A percentile compares a stretch with the other conserved stretches of the same genome.
Conservation (phyloP, 2,329 filamentous ascomycete species). For the Pseudocercospora crystallina region DNA sequence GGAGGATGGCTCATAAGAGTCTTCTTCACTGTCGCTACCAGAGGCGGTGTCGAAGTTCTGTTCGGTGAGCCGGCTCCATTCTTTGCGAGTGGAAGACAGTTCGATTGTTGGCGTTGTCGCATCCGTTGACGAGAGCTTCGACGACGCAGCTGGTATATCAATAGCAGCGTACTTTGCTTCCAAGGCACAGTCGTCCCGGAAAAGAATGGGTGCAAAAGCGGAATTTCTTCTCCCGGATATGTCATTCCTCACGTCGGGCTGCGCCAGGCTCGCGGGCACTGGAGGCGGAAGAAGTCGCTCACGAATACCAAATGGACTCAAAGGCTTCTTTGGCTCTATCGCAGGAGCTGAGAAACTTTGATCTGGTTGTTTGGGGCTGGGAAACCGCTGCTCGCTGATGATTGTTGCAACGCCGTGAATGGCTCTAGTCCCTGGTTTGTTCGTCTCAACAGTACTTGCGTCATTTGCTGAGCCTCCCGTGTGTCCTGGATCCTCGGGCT, state of each 20-base stretch:
- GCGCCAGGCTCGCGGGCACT: slow-evolving; percentile 28
- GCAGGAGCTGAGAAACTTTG: neutral
- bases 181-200: slow-evolving; percentile 42
- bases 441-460: neutral
- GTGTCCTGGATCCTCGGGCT: neutral
- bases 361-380: neutral
- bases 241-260: neutral
- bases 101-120: slow-evolving; percentile 9
- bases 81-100: slow-evolving; percentile 14
- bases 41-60: slow-evolving; percentile 14
- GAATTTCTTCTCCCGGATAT: slow-evolving; percentile 36
- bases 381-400: neutral
- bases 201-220: slow-evolving; percentile 53
- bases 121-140: neutral
- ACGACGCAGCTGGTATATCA: neutral
- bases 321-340: slow-evolving; percentile 23
- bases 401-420: neutral
- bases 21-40: slow-evolving; percentile 29
- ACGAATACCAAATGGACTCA: slow-evolving; percentile 44
- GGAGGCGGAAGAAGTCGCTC: slow-evolving; percentile 50
- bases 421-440: neutral
- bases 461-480: neutral
- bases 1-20: slow-evolving; percentile 25
- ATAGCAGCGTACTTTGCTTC: neutral
- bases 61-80: neutral